These are phyloP conservation scores for Xylaria flabelliformis DNA, from an alignment of 495 filamentous ascomycete species.

Conservation along the genomic window DNA sequence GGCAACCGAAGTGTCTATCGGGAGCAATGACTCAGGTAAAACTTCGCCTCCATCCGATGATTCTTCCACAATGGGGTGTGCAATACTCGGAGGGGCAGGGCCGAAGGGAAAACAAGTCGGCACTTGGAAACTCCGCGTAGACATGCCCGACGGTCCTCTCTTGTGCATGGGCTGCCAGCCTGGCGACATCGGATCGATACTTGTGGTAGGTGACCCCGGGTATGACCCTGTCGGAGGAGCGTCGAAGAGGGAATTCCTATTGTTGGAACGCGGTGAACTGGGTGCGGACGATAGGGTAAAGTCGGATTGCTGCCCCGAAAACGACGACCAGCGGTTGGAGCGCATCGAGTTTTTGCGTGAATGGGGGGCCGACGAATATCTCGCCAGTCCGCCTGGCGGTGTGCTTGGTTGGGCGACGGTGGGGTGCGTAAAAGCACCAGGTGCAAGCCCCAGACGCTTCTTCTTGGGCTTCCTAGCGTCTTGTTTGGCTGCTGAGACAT, in stretches of 20 bases:
- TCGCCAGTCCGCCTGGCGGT: slow-evolving; percentile 38
- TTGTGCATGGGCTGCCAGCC: slow-evolving; percentile 55
- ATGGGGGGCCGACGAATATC: slow-evolving; percentile 63
- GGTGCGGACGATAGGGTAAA: slow-evolving; percentile 73
- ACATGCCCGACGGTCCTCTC: slow-evolving; percentile 62
- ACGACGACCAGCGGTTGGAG: slow-evolving; percentile 67
- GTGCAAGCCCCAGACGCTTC: slow-evolving; percentile 66
- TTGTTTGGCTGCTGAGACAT: slow-evolving; percentile 66
- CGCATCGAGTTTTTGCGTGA: slow-evolving; percentile 66
- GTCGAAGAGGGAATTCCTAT: slow-evolving; percentile 81
- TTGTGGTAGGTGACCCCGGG: slow-evolving; percentile 78
- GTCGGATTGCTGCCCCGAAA: slow-evolving; percentile 67
- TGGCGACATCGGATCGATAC: slow-evolving; percentile 65
- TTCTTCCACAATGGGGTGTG: slow-evolving; percentile 40
- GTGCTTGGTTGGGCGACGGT: slow-evolving; percentile 42
- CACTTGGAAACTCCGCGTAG: slow-evolving; percentile 53
- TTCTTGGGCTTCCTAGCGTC: slow-evolving; percentile 73
- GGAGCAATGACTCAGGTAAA: slow-evolving; percentile 25
- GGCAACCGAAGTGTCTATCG: slow-evolving; percentile 29
- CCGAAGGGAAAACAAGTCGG: slow-evolving; percentile 32
- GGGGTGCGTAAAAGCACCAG: slow-evolving; percentile 66
- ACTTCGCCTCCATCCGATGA: slow-evolving; percentile 33
- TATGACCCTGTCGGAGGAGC: slow-evolving; percentile 60
- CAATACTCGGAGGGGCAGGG: slow-evolving; percentile 27
- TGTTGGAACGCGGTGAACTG: slow-evolving; percentile 79